Evolutionary conservation across 177 flowering plant genomes (phyloP).

Genomic region (Vitis hybrid): DNA sequence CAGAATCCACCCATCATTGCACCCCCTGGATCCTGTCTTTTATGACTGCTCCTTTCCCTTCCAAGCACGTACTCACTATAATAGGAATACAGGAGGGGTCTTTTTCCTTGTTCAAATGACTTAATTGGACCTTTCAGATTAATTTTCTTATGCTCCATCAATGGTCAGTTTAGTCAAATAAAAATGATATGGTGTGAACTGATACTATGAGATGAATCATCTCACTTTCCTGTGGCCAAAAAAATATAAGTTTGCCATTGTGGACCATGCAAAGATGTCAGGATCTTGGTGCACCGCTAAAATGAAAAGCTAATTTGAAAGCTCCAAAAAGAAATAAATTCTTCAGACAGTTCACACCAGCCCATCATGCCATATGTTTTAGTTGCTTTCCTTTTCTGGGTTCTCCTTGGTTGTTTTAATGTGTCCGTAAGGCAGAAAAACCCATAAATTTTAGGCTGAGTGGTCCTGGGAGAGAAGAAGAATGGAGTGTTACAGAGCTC

Average conservation of each 20-base stretch:
- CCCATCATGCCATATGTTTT: background rate
- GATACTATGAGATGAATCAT: background rate
- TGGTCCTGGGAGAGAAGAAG: background rate
- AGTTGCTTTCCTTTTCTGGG: background rate
- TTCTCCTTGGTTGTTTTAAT: background rate
- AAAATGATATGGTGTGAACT: background rate
- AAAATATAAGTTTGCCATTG: too few species aligned
- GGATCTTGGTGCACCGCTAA: too few species aligned
- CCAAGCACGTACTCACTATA: background rate
- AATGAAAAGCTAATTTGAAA: too few species aligned
- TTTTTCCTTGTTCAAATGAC: too few species aligned
- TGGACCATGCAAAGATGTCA: too few species aligned
- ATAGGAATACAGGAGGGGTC: too few species aligned
- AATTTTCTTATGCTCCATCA: background rate
- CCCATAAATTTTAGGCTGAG: background rate
- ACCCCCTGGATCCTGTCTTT: too few species aligned
- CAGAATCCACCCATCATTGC: too few species aligned
- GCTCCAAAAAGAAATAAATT: too few species aligned
- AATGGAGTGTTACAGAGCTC: slow-evolving; percentile 20
- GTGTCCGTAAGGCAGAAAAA: background rate
- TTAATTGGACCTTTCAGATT: too few species aligned
- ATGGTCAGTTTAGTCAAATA: background rate
- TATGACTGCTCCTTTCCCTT: background rate
- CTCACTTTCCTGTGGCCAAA: too few species aligned
- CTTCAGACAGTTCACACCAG: slow-evolving; percentile 7